Percentiles rank a stretch among this genome's conserved stretches.
Evolutionary conservation across 176 grass and related monocot species (phyloP).

Genomic region (Avena sativa): DNA sequence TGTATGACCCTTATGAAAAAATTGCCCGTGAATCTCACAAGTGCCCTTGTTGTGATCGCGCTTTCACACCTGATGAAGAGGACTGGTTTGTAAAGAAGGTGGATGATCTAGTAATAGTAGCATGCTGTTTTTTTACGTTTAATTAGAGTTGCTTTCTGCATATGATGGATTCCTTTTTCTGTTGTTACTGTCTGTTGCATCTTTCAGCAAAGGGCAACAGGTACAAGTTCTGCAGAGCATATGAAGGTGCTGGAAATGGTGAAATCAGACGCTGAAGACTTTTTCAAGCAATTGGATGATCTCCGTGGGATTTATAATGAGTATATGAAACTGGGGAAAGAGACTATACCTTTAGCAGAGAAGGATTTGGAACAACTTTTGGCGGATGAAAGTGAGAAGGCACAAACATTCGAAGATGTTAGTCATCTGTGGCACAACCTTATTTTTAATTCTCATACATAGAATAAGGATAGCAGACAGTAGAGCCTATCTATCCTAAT

Average conservation of each 20-base stretch:
- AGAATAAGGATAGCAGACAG: constrained; percentile 22
- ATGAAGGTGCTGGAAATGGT: constrained; percentile 67
- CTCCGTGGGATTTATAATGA: constrained; percentile 76
- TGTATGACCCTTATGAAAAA: constrained; percentile 88
- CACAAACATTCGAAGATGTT: constrained; percentile 79
- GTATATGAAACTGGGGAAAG: constrained; percentile 72
- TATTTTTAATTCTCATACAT: constrained; percentile 32
- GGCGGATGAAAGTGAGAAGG: constrained; percentile 75
- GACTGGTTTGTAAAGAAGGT: constrained; percentile 89
- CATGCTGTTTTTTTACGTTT: constrained; percentile 20
- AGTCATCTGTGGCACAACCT: constrained; percentile 19
- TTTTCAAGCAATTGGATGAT: constrained; percentile 84
- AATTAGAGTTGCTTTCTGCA: constrained; percentile 24
- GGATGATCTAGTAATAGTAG: constrained; percentile 21
- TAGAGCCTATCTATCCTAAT: not conserved
- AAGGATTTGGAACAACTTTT: constrained; percentile 76
- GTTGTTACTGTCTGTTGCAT: constrained; percentile 37
- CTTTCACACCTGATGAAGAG: constrained; percentile 90
- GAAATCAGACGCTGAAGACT: constrained; percentile 66
- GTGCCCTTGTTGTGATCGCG: constrained; percentile 89
- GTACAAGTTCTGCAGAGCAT: constrained; percentile 62
- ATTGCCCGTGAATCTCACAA: constrained; percentile 78
- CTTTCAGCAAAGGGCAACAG: constrained; percentile 87
- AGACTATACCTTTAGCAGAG: constrained; percentile 78
- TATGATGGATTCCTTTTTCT: constrained; percentile 10